These are phyloP conservation scores for Alternaria triticimaculans DNA, from an alignment of 2,329 filamentous ascomycete genomes.

Conservation along the genomic window DNA sequence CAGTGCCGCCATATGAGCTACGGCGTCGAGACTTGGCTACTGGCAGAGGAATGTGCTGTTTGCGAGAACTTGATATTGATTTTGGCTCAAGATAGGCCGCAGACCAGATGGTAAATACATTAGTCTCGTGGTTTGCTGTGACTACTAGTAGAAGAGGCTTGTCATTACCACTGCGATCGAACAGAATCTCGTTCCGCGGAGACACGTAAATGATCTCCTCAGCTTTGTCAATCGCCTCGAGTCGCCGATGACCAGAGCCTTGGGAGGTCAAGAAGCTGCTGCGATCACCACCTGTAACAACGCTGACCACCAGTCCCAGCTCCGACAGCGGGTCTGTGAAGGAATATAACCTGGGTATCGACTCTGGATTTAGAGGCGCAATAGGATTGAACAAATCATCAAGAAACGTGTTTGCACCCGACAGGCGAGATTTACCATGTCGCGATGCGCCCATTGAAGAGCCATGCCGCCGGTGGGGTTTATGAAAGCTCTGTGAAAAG, in stretches of 20 bases:
- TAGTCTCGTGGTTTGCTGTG: conserved; percentile 78
- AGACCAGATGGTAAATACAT: conserved; percentile 84
- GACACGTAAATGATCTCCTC: conserved; percentile 89
- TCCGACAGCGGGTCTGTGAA: conserved; percentile 87
- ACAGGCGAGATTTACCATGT: conserved; percentile 27
- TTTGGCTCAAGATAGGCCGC: conserved; percentile 77
- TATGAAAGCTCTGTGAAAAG: conserved; percentile 54
- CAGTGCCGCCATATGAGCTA: conserved; percentile 63
- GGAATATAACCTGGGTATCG: conserved; percentile 79
- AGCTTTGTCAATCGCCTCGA: conserved; percentile 71
- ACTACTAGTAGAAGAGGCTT: conserved; percentile 72
- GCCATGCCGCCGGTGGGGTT: conserved; percentile 33
- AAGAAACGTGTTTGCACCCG: conserved; percentile 35
- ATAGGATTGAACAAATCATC: conserved; percentile 40
- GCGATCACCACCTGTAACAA: conserved; percentile 37
- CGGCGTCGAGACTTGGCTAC: conserved; percentile 64
- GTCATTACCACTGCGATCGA: conserved; percentile 53
- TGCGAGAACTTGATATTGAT: conserved; percentile 54
- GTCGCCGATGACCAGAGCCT: conserved; percentile 42
- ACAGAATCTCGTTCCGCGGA: conserved; percentile 62
- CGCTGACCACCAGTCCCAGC: conserved; percentile 76
- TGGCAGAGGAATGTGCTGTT: conserved; percentile 48
- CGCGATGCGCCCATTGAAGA: conserved; percentile 38
- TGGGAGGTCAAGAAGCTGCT: conserved; percentile 37
- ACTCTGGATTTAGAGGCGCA: conserved; percentile 46